phyloP scores from a whole-genome alignment of 176 grass and related monocot species.

The Aechmea fasciata region DNA sequence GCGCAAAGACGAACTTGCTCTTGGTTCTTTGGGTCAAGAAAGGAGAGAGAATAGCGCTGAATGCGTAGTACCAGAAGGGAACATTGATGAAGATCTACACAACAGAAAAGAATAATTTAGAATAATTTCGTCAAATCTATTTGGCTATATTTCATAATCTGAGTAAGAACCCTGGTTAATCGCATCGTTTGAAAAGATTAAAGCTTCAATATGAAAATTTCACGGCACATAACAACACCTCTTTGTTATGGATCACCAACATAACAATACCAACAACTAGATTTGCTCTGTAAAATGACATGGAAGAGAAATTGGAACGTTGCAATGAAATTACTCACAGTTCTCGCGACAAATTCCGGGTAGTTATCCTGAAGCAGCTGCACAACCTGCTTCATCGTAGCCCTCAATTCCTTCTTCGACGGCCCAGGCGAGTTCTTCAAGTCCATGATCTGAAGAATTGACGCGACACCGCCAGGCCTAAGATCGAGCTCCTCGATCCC shows the following conservation, averaged over 20 bases:
- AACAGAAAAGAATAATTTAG: not conserved
- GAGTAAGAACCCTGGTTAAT: no score
- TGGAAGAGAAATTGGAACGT: not conserved
- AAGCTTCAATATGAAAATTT: no score
- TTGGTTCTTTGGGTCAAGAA: conserved; percentile 96
- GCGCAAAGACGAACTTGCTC: conserved; percentile 83
- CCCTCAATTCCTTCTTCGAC: conserved; percentile 70
- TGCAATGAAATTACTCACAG: conserved; percentile 39
- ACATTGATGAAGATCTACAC: conserved; percentile 95
- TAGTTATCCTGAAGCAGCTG: conserved; percentile 96
- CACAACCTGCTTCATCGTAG: conserved; percentile 66
- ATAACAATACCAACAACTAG: not conserved
- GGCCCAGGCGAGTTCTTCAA: conserved; percentile 57
- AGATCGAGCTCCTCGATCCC: conserved; percentile 64
- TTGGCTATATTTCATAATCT: no score
- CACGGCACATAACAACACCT: no score
- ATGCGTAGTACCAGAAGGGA: conserved; percentile 93
- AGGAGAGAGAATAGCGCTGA: conserved; percentile 70
- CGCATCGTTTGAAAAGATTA: no score
- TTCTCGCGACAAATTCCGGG: conserved; percentile 83
- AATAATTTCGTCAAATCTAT: no score
- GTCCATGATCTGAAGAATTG: conserved; percentile 76
- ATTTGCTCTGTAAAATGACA: not conserved
- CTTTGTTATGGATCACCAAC: no score
- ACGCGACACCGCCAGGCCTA: conserved; percentile 49